These are phyloP conservation scores for Sphaerobolus stellatus DNA, from an alignment of 1,284 basidiomycete species.

Conservation along the genomic window DNA sequence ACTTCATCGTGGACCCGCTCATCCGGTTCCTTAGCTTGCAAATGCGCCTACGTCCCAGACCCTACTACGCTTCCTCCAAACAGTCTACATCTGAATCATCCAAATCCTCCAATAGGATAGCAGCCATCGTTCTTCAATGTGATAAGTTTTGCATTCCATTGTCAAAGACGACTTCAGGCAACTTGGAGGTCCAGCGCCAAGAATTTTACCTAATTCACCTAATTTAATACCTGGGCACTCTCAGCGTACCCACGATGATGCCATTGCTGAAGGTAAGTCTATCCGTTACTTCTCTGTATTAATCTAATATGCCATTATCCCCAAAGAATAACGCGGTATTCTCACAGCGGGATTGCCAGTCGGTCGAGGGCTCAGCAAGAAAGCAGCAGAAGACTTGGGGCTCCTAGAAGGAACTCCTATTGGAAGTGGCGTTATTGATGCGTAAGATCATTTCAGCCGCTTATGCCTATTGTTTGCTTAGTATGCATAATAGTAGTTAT, in stretches of 20 bases:
- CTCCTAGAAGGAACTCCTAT: conserved; percentile 88
- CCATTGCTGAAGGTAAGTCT: background rate
- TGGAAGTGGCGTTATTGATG: conserved; percentile 94
- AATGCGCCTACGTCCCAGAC: conserved; percentile 91
- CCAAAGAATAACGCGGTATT: conserved; percentile 41
- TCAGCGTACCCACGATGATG: background rate
- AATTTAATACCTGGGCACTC: conserved; percentile 16
- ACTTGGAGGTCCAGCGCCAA: conserved; percentile 67
- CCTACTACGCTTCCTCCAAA: conserved; percentile 6
- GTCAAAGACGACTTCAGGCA: conserved; percentile 70
- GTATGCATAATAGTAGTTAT: conserved; percentile 53
- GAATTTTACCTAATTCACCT: conserved; percentile 18
- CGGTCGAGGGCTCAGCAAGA: conserved; percentile 76
- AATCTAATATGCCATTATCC: background rate
- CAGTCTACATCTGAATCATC: conserved; percentile 18
- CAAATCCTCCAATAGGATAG: conserved; percentile 64
- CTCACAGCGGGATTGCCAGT: conserved; percentile 93
- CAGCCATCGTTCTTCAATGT: conserved; percentile 81
- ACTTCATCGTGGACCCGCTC: conserved; percentile 78
- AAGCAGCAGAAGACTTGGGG: conserved; percentile 84
- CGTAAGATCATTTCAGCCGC: conserved; percentile 57
- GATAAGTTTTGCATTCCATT: conserved; percentile 77
- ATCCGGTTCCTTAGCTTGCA: conserved; percentile 93
- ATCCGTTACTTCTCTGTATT: background rate
- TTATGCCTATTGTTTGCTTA: conserved; percentile 5